Percentiles rank a stretch among this genome's conserved stretches.
phyloP scores from a whole-genome alignment of 2,329 filamentous ascomycete genomes.

The Microcyclospora tardicrescens region DNA sequence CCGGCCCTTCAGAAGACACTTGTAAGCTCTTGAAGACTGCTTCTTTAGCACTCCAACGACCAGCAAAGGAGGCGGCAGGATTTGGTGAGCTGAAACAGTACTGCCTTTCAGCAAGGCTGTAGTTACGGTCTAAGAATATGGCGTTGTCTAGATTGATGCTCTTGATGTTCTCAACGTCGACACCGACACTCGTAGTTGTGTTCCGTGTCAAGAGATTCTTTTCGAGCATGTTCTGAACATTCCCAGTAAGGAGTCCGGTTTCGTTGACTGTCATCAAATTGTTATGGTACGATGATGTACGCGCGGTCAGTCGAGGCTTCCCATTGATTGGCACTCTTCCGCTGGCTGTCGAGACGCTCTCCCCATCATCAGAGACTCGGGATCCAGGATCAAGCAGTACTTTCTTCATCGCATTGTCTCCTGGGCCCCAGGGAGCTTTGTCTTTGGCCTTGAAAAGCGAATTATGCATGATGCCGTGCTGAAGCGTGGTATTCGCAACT shows the following conservation, averaged over 20 bases:
- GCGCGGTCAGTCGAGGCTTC: too few relatives aligned
- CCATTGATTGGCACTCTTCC: too few relatives aligned
- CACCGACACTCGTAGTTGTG: constrained; percentile 53
- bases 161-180: constrained; percentile 76
- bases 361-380: constrained; percentile 74
- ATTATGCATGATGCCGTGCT: constrained; percentile 73
- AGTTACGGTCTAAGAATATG: constrained; percentile 85
- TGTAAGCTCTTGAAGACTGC: constrained; percentile 92
- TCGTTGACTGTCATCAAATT: constrained; percentile 72
- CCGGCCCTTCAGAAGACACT: constrained; percentile 72
- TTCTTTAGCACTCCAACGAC: constrained; percentile 91
- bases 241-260: constrained; percentile 44
- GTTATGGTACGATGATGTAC: constrained; percentile 94
- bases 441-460: constrained; percentile 64
- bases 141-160: constrained; percentile 86
- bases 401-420: constrained; percentile 68
- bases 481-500: too few relatives aligned
- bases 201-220: too few relatives aligned
- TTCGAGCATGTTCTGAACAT: too few relatives aligned
- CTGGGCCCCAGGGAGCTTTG: too few relatives aligned
- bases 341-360: too few relatives aligned
- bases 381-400: constrained; percentile 91
- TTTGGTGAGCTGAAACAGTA: constrained; percentile 68
- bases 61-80: constrained; percentile 78
- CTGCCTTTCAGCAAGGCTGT: constrained; percentile 68